Percentiles rank a stretch among this genome's conserved stretches.
Conservation (phyloP, 2,329 filamentous ascomycete genomes). For the Arachnomyces sp. region DNA sequence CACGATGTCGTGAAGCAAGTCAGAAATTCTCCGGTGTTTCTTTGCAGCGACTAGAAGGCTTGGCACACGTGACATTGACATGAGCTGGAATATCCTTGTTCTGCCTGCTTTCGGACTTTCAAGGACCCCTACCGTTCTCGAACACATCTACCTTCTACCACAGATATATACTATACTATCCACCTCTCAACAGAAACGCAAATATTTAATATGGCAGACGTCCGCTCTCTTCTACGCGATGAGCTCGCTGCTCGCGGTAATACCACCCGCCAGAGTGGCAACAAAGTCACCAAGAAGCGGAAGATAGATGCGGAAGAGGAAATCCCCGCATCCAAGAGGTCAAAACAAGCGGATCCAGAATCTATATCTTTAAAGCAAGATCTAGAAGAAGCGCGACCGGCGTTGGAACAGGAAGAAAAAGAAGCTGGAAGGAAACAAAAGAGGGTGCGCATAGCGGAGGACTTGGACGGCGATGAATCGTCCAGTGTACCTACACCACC, state of each 20-base stretch:
- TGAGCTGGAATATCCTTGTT: too few relatives aligned
- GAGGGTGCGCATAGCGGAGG: slow-evolving; percentile 11
- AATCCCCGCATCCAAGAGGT: slow-evolving; percentile 35
- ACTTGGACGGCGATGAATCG: slow-evolving; percentile 19
- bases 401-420: slow-evolving; percentile 18
- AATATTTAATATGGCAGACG: slow-evolving; percentile 58
- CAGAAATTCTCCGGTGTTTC: too few relatives aligned
- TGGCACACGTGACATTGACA: too few relatives aligned
- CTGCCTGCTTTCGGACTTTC: too few relatives aligned
- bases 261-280: slow-evolving; percentile 38
- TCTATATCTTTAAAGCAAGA: slow-evolving; percentile 26
- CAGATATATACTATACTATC: too few relatives aligned
- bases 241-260: slow-evolving; percentile 69
- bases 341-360: slow-evolving; percentile 28
- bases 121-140: too few relatives aligned
- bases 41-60: too few relatives aligned
- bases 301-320: slow-evolving; percentile 41
- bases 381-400: slow-evolving; percentile 15
- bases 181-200: too few relatives aligned
- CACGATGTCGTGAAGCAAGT: too few relatives aligned
- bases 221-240: slow-evolving; percentile 69
- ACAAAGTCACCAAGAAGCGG: slow-evolving; percentile 44
- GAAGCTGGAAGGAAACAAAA: slow-evolving; percentile 10
- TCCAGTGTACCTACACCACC: too few relatives aligned
- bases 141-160: too few relatives aligned